phyloP scores from a whole-genome alignment of 768 basidiomycete species.

The Mycena vitilis region DNA sequence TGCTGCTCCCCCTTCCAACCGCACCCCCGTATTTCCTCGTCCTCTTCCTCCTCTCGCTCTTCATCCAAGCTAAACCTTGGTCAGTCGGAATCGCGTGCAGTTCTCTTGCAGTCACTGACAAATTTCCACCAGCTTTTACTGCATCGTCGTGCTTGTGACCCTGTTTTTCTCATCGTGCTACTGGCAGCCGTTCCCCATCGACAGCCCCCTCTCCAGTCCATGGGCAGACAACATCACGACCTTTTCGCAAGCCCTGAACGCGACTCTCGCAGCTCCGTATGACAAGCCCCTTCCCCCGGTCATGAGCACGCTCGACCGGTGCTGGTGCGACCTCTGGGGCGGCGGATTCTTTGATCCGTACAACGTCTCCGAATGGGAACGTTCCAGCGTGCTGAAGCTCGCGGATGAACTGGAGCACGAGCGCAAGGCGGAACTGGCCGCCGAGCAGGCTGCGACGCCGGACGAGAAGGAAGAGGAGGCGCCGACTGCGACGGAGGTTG shows the following conservation, averaged over 20 bases:
- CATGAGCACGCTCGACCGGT: slow-evolving; percentile 79
- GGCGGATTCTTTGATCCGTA: slow-evolving; percentile 80
- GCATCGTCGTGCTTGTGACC: slow-evolving; percentile 84
- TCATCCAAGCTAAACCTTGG: slow-evolving; percentile 88
- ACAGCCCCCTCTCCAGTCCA: slow-evolving; percentile 69
- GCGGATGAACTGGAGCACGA: slow-evolving; percentile 54
- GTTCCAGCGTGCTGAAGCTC: slow-evolving; percentile 65
- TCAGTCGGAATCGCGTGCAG: slow-evolving; percentile 48
- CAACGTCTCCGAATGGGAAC: slow-evolving; percentile 82
- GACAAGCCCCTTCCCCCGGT: slow-evolving; percentile 60
- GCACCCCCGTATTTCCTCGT: slow-evolving; percentile 85
- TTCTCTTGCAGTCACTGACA: slow-evolving; percentile 10
- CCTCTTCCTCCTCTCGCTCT: slow-evolving; percentile 80
- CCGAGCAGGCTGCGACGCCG: neutral
- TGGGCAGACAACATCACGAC: slow-evolving; percentile 81
- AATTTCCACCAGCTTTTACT: slow-evolving; percentile 74
- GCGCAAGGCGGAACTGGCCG: slow-evolving; percentile 38
- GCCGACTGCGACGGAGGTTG: slow-evolving; percentile 18
- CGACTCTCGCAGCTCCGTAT: slow-evolving; percentile 56
- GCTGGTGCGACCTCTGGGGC: slow-evolving; percentile 85
- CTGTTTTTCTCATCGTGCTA: slow-evolving; percentile 90
- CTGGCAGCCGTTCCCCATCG: slow-evolving; percentile 84
- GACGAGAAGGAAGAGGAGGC: slow-evolving; percentile 25
- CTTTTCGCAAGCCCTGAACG: slow-evolving; percentile 72
- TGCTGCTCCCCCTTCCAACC: slow-evolving; percentile 82